These are phyloP conservation scores for Murraya paniculata DNA, from an alignment of 345 rosid species.

Conservation along the genomic window DNA sequence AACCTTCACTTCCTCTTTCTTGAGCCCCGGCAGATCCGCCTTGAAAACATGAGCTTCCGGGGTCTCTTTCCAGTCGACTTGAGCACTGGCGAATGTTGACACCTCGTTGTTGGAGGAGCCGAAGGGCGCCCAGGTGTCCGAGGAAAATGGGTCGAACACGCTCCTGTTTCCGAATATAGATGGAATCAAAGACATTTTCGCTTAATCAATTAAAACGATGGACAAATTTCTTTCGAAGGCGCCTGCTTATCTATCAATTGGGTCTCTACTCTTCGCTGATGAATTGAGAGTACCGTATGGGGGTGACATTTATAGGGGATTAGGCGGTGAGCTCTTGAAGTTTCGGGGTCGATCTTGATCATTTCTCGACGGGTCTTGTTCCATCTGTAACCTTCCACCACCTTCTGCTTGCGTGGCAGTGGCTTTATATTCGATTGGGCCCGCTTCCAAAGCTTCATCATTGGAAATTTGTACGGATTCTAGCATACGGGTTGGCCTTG, in stretches of 20 bases:
- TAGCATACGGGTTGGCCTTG: background rate
- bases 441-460: too few species aligned
- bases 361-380: background rate
- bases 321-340: background rate
- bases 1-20: conserved; percentile 28
- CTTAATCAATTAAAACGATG: background rate
- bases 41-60: conserved; percentile 29
- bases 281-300: too few species aligned
- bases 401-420: conserved; percentile 5
- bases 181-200: conserved; percentile 24
- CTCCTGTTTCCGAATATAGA: conserved; percentile 17
- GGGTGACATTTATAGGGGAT: background rate
- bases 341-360: conserved; percentile 14
- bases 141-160: conserved; percentile 28
- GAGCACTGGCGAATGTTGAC: conserved; percentile 11
- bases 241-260: background rate
- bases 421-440: background rate
- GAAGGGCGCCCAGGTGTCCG: conserved; percentile 23
- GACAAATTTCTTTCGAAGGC: background rate
- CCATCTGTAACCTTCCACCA: conserved; percentile 11
- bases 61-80: conserved; percentile 30
- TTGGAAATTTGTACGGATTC: background rate
- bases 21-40: conserved; percentile 27
- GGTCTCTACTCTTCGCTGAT: background rate
- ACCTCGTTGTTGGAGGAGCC: conserved; percentile 5